phyloP scores from a whole-genome alignment of 2,329 filamentous ascomycete species.

The Exophiala viscosa region DNA sequence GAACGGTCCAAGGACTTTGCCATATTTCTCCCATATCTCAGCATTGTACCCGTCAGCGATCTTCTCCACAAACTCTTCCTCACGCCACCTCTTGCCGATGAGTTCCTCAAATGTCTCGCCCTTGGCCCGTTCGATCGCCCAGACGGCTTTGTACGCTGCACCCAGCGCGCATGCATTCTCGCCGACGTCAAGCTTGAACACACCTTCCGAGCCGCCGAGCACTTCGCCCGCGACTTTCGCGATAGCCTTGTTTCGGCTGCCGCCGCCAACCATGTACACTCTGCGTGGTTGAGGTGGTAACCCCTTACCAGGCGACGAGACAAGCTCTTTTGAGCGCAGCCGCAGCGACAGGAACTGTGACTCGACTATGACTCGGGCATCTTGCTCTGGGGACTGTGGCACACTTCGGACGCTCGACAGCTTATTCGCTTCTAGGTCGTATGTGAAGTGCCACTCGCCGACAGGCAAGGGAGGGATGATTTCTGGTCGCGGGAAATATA shows the following conservation, averaged over 20 bases:
- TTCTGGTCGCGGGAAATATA: conserved; percentile 95
- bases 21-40: conserved; percentile 73
- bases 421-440: conserved; percentile 46
- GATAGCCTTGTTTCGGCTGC: conserved; percentile 84
- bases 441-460: conserved; percentile 81
- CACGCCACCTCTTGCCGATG: conserved; percentile 78
- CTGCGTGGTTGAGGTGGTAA: conserved; percentile 81
- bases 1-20: conserved; percentile 70
- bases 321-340: conserved; percentile 74
- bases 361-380: conserved; percentile 84
- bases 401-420: conserved; percentile 52
- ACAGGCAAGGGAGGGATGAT: conserved; percentile 87
- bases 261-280: conserved; percentile 92
- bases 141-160: conserved; percentile 92
- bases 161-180: conserved; percentile 93
- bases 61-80: conserved; percentile 75
- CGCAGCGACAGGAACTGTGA: conserved; percentile 91
- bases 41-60: conserved; percentile 77
- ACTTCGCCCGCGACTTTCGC: conserved; percentile 81
- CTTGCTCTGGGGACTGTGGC: conserved; percentile 60
- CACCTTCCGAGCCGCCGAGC: conserved; percentile 80
- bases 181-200: conserved; percentile 90
- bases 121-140: conserved; percentile 68
- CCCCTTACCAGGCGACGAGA: conserved; percentile 51
- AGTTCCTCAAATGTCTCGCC: conserved; percentile 83